Conservation (phyloP, 1,284 basidiomycete genomes). For the Leccinum subspadiceum region DNA sequence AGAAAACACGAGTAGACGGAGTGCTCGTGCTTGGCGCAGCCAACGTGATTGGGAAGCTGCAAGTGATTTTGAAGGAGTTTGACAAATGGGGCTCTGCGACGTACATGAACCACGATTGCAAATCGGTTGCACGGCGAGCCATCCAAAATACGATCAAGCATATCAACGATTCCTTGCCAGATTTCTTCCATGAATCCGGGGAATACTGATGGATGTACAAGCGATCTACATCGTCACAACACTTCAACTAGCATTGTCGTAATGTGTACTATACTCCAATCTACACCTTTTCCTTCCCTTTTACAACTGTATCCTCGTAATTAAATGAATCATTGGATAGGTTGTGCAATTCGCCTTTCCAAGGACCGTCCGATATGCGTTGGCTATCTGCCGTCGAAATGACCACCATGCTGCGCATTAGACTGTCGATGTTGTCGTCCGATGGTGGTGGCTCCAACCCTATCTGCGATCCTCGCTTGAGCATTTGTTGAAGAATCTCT, state of each 20-base stretch:
- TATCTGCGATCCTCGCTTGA: constrained; percentile 55
- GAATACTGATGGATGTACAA: constrained; percentile 24
- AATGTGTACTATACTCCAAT: background rate
- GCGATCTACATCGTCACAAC: background rate
- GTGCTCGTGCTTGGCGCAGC: constrained; percentile 56
- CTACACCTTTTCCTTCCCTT: constrained; percentile 26
- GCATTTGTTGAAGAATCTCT: constrained; percentile 59
- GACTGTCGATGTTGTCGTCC: constrained; percentile 55
- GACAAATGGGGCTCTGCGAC: constrained; percentile 65
- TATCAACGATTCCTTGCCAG: constrained; percentile 55
- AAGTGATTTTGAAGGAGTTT: constrained; percentile 57
- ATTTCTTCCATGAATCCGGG: constrained; percentile 50
- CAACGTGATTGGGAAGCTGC: constrained; percentile 62
- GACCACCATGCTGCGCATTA: constrained; percentile 64
- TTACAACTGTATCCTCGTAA: constrained; percentile 29
- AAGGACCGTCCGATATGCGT: constrained; percentile 28
- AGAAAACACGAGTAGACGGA: constrained; percentile 57
- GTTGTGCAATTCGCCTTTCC: constrained; percentile 23
- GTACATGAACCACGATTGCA: constrained; percentile 73
- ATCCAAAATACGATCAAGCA: constrained; percentile 52
- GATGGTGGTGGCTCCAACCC: constrained; percentile 50
- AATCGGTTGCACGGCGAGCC: constrained; percentile 50
- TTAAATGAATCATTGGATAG: constrained; percentile 20
- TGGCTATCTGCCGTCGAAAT: constrained; percentile 19
- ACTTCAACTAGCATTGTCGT: background rate